Percentiles rank a stretch among this genome's conserved stretches.
Evolutionary conservation across 176 grass and related monocot genomes (phyloP).

Genomic region (Melocanna baccifera): DNA sequence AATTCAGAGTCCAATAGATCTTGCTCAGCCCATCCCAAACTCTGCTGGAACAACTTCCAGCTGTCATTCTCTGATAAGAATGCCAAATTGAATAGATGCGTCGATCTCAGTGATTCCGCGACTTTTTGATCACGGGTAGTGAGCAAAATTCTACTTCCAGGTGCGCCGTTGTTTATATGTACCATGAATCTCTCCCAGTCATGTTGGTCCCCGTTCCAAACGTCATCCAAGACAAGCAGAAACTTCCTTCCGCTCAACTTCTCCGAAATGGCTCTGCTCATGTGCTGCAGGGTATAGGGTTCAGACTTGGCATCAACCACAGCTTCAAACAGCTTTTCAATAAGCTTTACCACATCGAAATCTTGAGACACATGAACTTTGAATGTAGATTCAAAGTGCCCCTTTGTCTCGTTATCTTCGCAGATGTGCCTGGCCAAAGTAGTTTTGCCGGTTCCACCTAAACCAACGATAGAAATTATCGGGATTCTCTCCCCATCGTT

Average conservation of each 20-base stretch:
- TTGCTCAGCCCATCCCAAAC: background rate
- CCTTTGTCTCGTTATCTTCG: background rate
- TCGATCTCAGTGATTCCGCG: background rate
- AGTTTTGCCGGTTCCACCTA: slow-evolving; percentile 38
- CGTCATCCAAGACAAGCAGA: slow-evolving; percentile 37
- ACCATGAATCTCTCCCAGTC: background rate
- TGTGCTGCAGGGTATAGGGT: background rate
- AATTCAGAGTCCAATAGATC: background rate
- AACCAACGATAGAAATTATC: background rate
- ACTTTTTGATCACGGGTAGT: slow-evolving; percentile 24
- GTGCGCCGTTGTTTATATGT: background rate
- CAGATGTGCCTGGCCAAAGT: slow-evolving; percentile 10
- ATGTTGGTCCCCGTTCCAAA: slow-evolving; percentile 11
- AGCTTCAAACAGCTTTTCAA: background rate
- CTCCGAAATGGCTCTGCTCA: background rate
- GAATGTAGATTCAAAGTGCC: background rate
- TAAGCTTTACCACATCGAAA: background rate
- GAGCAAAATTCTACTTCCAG: slow-evolving; percentile 36
- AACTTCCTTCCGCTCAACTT: background rate
- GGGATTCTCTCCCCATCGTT: background rate
- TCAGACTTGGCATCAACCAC: background rate
- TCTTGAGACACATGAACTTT: slow-evolving; percentile 33
- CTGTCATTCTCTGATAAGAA: background rate
- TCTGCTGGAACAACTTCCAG: background rate
- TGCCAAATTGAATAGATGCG: background rate